Percentiles rank a stretch among this genome's conserved stretches.
These are phyloP conservation scores for Microcyclospora pomicola DNA, from an alignment of 2,329 filamentous ascomycete species.

Conservation along the genomic window DNA sequence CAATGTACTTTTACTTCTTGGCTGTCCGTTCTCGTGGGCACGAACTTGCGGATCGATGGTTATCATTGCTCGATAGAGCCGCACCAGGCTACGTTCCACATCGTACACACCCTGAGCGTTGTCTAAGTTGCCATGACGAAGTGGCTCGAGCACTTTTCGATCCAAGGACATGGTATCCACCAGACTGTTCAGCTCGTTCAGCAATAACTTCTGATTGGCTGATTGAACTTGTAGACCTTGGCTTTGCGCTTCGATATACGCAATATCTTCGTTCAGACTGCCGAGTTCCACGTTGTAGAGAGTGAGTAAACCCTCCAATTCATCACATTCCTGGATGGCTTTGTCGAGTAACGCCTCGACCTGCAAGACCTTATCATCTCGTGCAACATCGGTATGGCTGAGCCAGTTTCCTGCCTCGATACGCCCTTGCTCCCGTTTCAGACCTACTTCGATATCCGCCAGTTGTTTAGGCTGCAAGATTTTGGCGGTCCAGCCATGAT, in stretches of 20 bases:
- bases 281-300: conserved; percentile 89
- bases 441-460: conserved; percentile 66
- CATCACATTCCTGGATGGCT: conserved; percentile 89
- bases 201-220: conserved; percentile 87
- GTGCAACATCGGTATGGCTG: conserved; percentile 51
- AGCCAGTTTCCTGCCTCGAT: conserved; percentile 91
- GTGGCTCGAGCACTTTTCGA: conserved; percentile 55
- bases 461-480: conserved; percentile 61
- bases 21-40: conserved; percentile 30
- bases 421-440: conserved; percentile 77
- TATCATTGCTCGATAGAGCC: conserved; percentile 80
- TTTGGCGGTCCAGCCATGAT: conserved; percentile 78
- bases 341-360: conserved; percentile 77
- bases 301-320: conserved; percentile 85
- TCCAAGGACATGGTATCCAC: conserved; percentile 86
- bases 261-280: conserved; percentile 87
- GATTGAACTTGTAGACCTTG: conserved; percentile 95
- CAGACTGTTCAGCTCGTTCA: conserved; percentile 77
- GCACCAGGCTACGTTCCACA: conserved; percentile 63
- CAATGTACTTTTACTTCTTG: conserved; percentile 40
- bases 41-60: conserved; percentile 80
- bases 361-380: conserved; percentile 77
- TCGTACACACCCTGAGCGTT: conserved; percentile 56
- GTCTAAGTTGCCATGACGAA: conserved; percentile 61
- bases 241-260: conserved; percentile 92